Base-by-base conservation (phyloP, 225 moss, liverwort and hornwort genomes). In the Neckera pumila region DNA sequence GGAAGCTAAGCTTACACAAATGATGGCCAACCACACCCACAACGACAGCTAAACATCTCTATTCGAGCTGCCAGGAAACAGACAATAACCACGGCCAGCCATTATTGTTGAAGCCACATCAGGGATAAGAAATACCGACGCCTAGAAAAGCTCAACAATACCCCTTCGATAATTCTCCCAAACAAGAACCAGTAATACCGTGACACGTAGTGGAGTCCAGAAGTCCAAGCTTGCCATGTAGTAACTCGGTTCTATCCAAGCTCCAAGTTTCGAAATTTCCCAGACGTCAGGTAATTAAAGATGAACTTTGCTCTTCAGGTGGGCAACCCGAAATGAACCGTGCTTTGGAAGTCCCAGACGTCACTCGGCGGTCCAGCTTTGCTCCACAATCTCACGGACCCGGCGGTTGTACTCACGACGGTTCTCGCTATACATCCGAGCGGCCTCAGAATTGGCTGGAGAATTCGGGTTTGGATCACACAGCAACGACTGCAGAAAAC, bases 361-460 rank as follows among this genome's bases (percentile, higher is more conserved):
- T 75, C 93, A 99, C 92, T 99, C 97, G 27, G 98, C 97, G 81
- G 98, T 96, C 98, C 98, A 99, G 92, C 98, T 99, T 93, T 99
- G 98, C 91, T 99, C 97, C 90, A 99, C 98, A 70, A 99, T 97
- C 90, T 99, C 98, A 88, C 98, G 96, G 57, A 99, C 98, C 91
- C 98, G 94, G 73, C 97, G 96, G 85, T 99, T 97, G 86, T 99
- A 99, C 87, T 99, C 97, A 67, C 98, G 95, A 82, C 97, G 98
- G 76, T 99, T 99, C 92, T 99, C 98, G 61, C 97, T 99, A 72
- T 99, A 99, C 98, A 99, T 99, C 71, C 98, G 96, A 59, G 98
- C 98, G 51, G 98, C 98, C 92, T 99, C 97, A 14, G 98, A 99
- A 89, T 99, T 97, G 79, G 98, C 98, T 70, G 98, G 98, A 5